Conservation (phyloP, 805 yeast species). For the Suhomyces kilbournensis region DNA sequence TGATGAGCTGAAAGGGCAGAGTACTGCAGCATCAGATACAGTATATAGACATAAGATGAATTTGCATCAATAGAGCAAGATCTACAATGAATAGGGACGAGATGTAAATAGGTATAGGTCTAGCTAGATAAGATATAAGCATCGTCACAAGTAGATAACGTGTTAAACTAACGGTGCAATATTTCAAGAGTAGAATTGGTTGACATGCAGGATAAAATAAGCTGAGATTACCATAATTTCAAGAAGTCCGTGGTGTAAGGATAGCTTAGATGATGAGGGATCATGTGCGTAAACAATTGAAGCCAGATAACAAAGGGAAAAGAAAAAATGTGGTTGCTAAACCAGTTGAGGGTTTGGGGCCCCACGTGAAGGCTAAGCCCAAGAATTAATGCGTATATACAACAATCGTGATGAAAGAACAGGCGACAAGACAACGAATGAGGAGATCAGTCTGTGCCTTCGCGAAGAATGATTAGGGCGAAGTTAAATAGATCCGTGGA, state of each 20-base stretch:
- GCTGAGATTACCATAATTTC: neutral
- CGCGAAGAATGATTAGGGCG: neutral
- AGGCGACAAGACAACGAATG: neutral
- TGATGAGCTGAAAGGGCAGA: neutral
- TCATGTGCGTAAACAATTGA: neutral
- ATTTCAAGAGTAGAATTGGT: neutral
- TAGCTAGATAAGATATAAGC: neutral
- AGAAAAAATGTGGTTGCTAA: neutral
- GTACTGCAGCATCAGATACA: neutral
- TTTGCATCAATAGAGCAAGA: neutral
- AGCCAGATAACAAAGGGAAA: neutral
- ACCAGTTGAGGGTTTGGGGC: neutral
- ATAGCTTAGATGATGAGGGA: neutral
- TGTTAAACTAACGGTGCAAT: too few relatives aligned
- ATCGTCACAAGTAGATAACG: neutral
- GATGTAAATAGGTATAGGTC: neutral
- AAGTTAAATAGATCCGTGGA: neutral
- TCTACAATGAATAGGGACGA: neutral
- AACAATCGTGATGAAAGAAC: neutral
- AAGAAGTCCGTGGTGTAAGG: neutral
- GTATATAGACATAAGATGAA: neutral
- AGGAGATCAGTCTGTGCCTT: neutral
- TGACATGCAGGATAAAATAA: neutral
- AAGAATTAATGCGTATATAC: neutral
- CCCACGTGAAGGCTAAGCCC: neutral